phyloP scores from a whole-genome alignment of 495 filamentous ascomycete genomes.

The Penicillium robsamsonii region DNA sequence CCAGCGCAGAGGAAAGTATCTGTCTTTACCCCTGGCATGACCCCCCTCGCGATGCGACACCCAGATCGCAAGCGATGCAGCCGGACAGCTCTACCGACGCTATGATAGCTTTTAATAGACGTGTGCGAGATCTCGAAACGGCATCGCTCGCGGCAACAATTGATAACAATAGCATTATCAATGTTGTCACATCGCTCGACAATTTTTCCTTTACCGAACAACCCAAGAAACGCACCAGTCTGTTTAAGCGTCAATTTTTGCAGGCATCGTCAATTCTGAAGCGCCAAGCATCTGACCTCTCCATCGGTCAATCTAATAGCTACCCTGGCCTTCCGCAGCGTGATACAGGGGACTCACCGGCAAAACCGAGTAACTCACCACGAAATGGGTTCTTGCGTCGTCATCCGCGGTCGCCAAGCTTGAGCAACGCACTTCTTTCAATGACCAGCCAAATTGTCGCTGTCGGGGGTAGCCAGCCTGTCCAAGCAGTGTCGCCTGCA shows the following conservation, averaged over 20 bases:
- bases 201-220: constrained; percentile 57
- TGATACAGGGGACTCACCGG: constrained; percentile 22
- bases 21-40: constrained; percentile 47
- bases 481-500: constrained; percentile 40
- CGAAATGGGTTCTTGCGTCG: constrained; percentile 49
- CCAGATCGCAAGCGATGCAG: constrained; percentile 37
- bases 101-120: constrained; percentile 44
- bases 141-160: constrained; percentile 64
- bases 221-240: constrained; percentile 39
- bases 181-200: constrained; percentile 57
- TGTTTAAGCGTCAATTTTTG: constrained; percentile 55
- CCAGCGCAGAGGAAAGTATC: constrained; percentile 24
- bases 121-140: constrained; percentile 45
- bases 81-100: constrained; percentile 46
- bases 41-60: constrained; percentile 28
- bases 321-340: constrained; percentile 37
- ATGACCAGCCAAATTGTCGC: constrained; percentile 61
- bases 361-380: constrained; percentile 53
- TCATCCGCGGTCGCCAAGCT: constrained; percentile 52
- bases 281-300: constrained; percentile 36
- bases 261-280: constrained; percentile 34
- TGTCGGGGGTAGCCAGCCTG: constrained; percentile 61
- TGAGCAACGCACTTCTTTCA: constrained; percentile 62
- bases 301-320: constrained; percentile 28
- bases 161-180: constrained; percentile 59